Evolutionary conservation across 768 basidiomycete species (phyloP).

Genomic region (Mycena rebaudengoi): DNA sequence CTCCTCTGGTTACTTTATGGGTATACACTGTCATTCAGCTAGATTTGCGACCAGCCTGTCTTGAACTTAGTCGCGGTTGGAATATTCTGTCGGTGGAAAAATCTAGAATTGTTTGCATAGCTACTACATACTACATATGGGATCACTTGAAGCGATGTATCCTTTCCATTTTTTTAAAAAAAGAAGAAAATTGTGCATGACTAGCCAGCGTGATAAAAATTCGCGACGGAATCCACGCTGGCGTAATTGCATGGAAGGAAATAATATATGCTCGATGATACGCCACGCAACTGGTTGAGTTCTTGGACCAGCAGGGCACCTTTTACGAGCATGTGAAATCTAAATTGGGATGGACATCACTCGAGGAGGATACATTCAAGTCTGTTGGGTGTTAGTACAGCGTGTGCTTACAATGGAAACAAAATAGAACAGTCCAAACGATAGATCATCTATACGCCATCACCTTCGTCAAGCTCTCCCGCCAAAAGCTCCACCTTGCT

Average conservation of each 20-base stretch:
- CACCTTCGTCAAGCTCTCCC: conserved; percentile 71
- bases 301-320: conserved; percentile 76
- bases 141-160: not conserved
- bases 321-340: conserved; percentile 66
- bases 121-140: not conserved
- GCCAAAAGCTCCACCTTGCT: conserved; percentile 71
- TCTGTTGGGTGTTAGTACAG: conserved; percentile 29
- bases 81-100: conserved; percentile 69
- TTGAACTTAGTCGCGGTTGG: conserved; percentile 62
- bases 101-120: conserved; percentile 53
- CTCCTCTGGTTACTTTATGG: conserved; percentile 83
- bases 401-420: not conserved
- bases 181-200: no score
- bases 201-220: not conserved
- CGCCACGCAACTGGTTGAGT: conserved; percentile 67
- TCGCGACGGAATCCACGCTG: conserved; percentile 11
- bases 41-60: conserved; percentile 67
- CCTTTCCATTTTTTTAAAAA: no score
- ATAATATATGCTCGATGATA: conserved; percentile 80
- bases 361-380: conserved; percentile 23
- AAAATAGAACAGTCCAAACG: not conserved
- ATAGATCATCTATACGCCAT: conserved; percentile 44
- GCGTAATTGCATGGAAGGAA: conserved; percentile 7
- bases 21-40: conserved; percentile 78
- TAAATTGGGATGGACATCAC: not conserved